Evolutionary conservation across 2,329 filamentous ascomycete species (phyloP).

Genomic region (Sporothrix inflata): DNA sequence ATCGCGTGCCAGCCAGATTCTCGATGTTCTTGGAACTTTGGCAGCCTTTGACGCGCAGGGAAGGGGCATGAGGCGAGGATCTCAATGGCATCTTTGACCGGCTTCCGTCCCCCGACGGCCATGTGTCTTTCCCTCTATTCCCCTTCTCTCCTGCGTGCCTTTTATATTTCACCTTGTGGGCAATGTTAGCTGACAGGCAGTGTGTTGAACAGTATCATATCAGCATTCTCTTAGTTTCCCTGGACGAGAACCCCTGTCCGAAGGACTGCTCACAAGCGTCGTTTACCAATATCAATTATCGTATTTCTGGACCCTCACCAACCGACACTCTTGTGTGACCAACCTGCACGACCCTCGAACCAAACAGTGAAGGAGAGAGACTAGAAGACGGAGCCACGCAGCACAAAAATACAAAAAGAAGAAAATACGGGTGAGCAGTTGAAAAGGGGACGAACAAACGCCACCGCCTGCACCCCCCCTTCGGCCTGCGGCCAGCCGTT

Average conservation of each 20-base stretch:
- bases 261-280: neutral
- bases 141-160: neutral
- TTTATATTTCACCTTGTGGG: neutral
- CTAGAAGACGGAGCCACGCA: neutral
- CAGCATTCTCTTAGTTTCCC: neutral
- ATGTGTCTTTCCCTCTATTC: neutral
- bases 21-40: neutral
- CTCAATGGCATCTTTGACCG: neutral
- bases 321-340: neutral
- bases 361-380: neutral
- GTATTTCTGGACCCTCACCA: neutral
- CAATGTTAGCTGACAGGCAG: neutral
- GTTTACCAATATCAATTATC: neutral
- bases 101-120: neutral
- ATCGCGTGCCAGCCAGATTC: neutral
- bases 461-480: conserved; percentile 1
- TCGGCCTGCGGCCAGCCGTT: conserved; percentile 16
- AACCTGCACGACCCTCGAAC: neutral
- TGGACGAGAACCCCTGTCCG: neutral
- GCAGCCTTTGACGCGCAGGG: neutral
- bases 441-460: conserved; percentile 2
- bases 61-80: neutral
- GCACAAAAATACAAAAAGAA: neutral
- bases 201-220: neutral
- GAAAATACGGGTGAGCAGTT: neutral